A percentile compares a stretch with the other conserved stretches of the same genome.
These are phyloP conservation scores for Suillus sp. DNA, from an alignment of 768 basidiomycete genomes.

Conservation along the genomic window DNA sequence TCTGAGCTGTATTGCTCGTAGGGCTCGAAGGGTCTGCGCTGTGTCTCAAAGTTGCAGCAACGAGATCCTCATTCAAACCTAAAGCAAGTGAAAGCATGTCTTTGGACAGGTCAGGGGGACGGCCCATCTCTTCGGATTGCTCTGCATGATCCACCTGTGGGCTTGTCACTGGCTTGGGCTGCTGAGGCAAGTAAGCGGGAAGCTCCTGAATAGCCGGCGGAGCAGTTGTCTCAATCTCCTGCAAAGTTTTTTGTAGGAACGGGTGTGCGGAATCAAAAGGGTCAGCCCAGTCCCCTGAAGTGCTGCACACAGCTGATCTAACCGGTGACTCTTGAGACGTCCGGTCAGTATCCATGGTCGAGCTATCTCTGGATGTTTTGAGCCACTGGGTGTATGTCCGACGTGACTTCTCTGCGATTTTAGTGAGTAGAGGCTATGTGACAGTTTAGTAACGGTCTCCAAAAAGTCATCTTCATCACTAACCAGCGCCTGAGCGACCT, in stretches of 20 bases:
- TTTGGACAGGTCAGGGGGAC: conserved; percentile 31
- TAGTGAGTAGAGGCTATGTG: conserved; percentile 56
- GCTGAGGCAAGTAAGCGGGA: conserved; percentile 27
- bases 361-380: conserved; percentile 22
- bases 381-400: conserved; percentile 46
- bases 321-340: conserved; percentile 8
- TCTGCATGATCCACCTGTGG: conserved; percentile 21
- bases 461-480: conserved; percentile 22
- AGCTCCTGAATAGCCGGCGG: conserved; percentile 24
- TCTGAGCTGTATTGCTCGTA: conserved; percentile 29
- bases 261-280: conserved; percentile 29
- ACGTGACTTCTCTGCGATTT: conserved; percentile 53
- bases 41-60: conserved; percentile 20
- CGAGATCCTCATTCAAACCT: conserved; percentile 31
- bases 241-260: conserved; percentile 27
- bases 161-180: conserved; percentile 14
- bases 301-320: conserved; percentile 8
- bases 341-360: conserved; percentile 32
- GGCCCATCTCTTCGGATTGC: conserved; percentile 21
- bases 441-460: conserved; percentile 5
- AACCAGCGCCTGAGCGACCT: conserved; percentile 61
- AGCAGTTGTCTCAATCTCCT: conserved; percentile 25
- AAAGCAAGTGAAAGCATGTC: conserved; percentile 36
- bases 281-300: conserved; percentile 7
- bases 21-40: conserved; percentile 23